A percentile compares a stretch with the other conserved stretches of the same genome.
These are phyloP conservation scores for Metarhizium rileyi DNA, from an alignment of 2,329 filamentous ascomycete genomes.

Conservation along the genomic window DNA sequence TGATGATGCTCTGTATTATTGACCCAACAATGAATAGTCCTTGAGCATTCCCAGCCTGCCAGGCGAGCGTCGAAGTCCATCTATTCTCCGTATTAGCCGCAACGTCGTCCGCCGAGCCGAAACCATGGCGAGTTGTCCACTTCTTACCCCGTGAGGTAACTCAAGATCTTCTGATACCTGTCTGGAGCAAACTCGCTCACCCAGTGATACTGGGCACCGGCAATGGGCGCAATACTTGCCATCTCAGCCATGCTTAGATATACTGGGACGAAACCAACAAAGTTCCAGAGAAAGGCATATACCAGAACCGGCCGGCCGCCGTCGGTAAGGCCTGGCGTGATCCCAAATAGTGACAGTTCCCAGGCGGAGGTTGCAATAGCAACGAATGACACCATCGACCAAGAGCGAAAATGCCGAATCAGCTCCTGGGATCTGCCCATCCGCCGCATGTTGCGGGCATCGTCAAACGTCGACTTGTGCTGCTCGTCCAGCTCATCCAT, in stretches of 20 bases:
- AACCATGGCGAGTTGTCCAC: too few relatives aligned
- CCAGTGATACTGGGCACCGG: conserved; percentile 15
- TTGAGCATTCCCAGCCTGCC: conserved; percentile 8
- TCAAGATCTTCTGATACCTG: conserved; percentile 20
- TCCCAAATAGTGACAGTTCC: neutral
- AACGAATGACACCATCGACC: conserved; percentile 6
- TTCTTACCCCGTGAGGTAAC: neutral
- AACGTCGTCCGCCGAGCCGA: too few relatives aligned
- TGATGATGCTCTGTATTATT: conserved; percentile 7
- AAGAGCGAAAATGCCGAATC: conserved; percentile 6
- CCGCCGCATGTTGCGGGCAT: conserved; percentile 6
- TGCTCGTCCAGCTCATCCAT: neutral
- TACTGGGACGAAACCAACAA: conserved; percentile 6
- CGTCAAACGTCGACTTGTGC: neutral
- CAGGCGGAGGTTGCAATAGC: conserved; percentile 3
- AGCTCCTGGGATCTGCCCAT: conserved; percentile 9
- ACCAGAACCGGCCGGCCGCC: conserved; percentile 8
- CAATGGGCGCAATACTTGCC: conserved; percentile 14
- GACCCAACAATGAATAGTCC: conserved; percentile 9
- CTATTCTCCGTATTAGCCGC: neutral
- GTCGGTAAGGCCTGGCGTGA: conserved; percentile 3
- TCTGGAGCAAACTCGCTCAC: conserved; percentile 10
- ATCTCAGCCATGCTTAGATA: conserved; percentile 14
- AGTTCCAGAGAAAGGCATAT: neutral
- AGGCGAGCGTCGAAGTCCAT: conserved; percentile 8